Base-by-base conservation (phyloP, 345 rosid species). In the Citrus sp. region DNA sequence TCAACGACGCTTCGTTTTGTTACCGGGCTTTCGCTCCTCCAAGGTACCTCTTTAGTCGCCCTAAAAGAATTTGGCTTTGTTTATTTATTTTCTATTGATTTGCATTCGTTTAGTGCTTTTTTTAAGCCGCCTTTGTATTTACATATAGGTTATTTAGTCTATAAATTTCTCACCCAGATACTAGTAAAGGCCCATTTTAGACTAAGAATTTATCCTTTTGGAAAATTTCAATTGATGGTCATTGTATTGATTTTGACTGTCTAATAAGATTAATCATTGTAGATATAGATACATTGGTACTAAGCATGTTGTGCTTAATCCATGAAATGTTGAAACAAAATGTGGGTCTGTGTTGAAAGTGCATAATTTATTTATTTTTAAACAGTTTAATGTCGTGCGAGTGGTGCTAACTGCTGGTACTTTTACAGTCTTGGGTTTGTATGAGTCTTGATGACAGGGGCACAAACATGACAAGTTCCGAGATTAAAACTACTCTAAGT, bases 391-490 rank as follows among this genome's bases (percentile, higher is more conserved):
- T 75, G 55, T 2, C 70, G 6, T 74, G 70, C 28, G 60, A 18
- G 30, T 38, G 74, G 67, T 35, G 4, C 49, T 76, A 46, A 79
- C 72, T 60, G 77, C 51, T 60, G 73, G 67, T 21, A 8, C 7
- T 16, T 42, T 77, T 80, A 67, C 80, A 94, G 97, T 75, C 86
- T 67, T 84, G 83, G 79, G 78, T 88, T 73, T 81, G 80, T 46
- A 84, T 85, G 91, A 84, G 90, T 62, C 78, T 88, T 74, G 90
- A 88, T 73, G 91, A 83, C 69, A 86, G 68, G 4, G 83, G 80
- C 70, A 61, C 79, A 1, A 85, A 84, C 22, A 38, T 85, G 78
- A 37, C 85, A 25, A 73, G 73, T 16, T 79, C 88, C 14, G 76
- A 80, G 70, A 82, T 65, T 77, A 82, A 58, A 71, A 77, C 80